phyloP scores from a whole-genome alignment of 768 basidiomycete species.

The Lentinula raphanica region DNA sequence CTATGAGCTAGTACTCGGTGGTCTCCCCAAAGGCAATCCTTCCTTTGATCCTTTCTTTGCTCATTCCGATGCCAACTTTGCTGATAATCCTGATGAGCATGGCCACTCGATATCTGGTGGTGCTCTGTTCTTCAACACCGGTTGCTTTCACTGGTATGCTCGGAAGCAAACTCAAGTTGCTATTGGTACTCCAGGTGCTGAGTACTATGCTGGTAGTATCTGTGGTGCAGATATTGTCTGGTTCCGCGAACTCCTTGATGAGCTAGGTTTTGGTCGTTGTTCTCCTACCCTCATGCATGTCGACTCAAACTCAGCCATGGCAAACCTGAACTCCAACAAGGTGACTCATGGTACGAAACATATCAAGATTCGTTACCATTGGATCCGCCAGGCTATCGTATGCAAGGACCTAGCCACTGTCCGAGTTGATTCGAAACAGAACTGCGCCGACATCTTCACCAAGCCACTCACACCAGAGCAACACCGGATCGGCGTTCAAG shows the following conservation, averaged over 20 bases:
- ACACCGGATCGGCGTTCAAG: not conserved
- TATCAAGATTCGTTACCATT: conserved; percentile 16
- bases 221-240: conserved; percentile 16
- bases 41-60: not conserved
- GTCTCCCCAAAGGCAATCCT: not conserved
- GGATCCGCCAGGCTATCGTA: conserved; percentile 10
- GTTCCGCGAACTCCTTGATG: conserved; percentile 12
- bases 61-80: conserved; percentile 14
- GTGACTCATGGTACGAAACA: conserved; percentile 5
- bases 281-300: conserved; percentile 8
- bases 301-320: conserved; percentile 10
- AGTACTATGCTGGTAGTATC: conserved; percentile 24
- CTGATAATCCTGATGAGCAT: conserved; percentile 11
- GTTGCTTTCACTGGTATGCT: conserved; percentile 21
- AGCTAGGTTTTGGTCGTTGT: not conserved
- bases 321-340: not conserved
- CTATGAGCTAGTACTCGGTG: conserved; percentile 4
- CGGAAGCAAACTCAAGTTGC: conserved; percentile 23
- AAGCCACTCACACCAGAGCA: not conserved
- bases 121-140: conserved; percentile 15
- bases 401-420: not conserved
- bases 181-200: conserved; percentile 24
- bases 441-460: not conserved
- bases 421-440: not conserved
- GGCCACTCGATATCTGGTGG: conserved; percentile 12